Percentiles rank a stretch among this genome's conserved stretches.
Evolutionary conservation across 345 rosid genomes (phyloP).

Genomic region (Ceriops tagal): DNA sequence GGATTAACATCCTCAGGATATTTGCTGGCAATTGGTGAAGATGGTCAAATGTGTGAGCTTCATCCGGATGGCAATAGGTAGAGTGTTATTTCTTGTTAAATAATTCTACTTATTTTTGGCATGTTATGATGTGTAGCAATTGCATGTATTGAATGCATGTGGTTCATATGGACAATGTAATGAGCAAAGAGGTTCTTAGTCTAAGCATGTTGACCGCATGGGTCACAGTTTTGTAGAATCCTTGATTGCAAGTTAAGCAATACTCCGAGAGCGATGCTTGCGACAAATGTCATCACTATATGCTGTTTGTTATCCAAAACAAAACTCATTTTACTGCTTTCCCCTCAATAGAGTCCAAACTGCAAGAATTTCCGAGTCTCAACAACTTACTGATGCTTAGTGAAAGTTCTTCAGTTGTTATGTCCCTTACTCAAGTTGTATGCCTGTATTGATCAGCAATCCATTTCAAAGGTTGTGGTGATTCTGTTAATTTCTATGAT

Average conservation of each 20-base stretch:
- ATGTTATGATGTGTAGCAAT: no score
- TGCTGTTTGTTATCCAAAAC: not conserved
- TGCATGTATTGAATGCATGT: no score
- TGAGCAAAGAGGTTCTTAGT: not conserved
- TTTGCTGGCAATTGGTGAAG: slow-evolving; percentile 74
- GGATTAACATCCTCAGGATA: slow-evolving; percentile 84
- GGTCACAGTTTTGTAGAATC: no score
- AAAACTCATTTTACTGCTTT: no score
- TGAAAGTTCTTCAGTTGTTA: no score
- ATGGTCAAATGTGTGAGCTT: slow-evolving; percentile 78
- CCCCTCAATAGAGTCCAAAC: not conserved
- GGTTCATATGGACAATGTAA: not conserved
- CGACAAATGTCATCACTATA: not conserved
- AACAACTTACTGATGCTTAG: not conserved
- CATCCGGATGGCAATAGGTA: slow-evolving; percentile 97
- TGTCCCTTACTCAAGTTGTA: no score
- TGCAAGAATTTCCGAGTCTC: not conserved
- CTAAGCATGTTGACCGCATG: not conserved
- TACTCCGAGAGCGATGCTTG: not conserved
- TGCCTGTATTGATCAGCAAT: no score
- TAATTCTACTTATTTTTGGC: no score
- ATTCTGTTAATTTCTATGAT: no score
- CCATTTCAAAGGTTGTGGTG: no score
- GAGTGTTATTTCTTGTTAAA: not conserved
- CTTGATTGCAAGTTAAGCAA: slow-evolving; percentile 1